These are phyloP conservation scores for Ascomycota sp. DNA, from an alignment of 2,329 filamentous ascomycete species.

Conservation along the genomic window DNA sequence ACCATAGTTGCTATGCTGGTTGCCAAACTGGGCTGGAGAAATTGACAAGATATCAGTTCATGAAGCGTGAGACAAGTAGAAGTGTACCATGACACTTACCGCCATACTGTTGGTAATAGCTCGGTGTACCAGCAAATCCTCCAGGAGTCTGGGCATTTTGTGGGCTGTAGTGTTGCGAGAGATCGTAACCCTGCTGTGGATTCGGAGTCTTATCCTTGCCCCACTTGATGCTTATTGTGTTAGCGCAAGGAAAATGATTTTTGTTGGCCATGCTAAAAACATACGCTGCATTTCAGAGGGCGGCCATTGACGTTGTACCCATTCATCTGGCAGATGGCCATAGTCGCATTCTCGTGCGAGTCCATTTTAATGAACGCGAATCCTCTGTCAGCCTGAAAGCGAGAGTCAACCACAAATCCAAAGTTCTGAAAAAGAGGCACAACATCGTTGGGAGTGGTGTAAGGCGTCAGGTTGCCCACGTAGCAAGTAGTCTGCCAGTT, in stretches of 20 bases:
- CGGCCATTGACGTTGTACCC: slow-evolving; percentile 96
- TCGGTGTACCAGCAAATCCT: slow-evolving; percentile 59
- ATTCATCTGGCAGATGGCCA: slow-evolving; percentile 95
- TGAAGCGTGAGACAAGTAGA: neutral
- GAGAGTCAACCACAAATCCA: slow-evolving; percentile 88
- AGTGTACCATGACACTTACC: slow-evolving; percentile 29
- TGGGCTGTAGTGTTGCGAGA: slow-evolving; percentile 48
- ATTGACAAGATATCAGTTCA: neutral
- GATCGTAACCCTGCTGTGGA: slow-evolving; percentile 47
- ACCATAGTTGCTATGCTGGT: slow-evolving; percentile 47
- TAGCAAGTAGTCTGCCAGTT: slow-evolving; percentile 98
- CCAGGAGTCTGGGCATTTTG: slow-evolving; percentile 53
- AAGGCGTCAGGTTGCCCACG: slow-evolving; percentile 91
- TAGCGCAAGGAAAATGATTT: too few species aligned
- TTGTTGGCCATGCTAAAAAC: slow-evolving; percentile 17
- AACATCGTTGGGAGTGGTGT: slow-evolving; percentile 89
- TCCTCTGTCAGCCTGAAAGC: slow-evolving; percentile 92
- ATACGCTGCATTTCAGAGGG: slow-evolving; percentile 94
- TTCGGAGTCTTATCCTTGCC: slow-evolving; percentile 94
- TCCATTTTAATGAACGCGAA: slow-evolving; percentile 99
- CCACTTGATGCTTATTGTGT: slow-evolving; percentile 43
- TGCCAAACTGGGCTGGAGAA: slow-evolving; percentile 31
- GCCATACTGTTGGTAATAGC: slow-evolving; percentile 88
- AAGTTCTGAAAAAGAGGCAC: slow-evolving; percentile 99
- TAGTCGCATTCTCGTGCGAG: slow-evolving; percentile 88